phyloP scores from a whole-genome alignment of 1,139 yeast species.

The Candida sanyaensis region DNA sequence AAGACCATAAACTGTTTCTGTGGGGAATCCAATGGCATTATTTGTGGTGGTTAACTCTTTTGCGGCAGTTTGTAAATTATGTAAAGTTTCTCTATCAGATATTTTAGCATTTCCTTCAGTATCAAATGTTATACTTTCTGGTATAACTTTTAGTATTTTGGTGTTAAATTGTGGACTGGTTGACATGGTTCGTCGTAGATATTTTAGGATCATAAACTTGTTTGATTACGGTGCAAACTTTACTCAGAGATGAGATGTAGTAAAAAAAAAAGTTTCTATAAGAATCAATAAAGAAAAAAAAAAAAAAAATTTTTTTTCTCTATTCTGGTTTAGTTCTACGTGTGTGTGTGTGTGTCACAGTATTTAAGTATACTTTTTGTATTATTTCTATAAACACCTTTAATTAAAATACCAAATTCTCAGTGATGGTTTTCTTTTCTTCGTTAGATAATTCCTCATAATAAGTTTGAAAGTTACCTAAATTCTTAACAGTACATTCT shows the following conservation, averaged over 20 bases:
- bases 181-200: constrained; percentile 4
- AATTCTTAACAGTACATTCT: constrained; percentile 56
- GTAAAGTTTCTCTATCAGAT: constrained; percentile 51
- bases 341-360: background rate
- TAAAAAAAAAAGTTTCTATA: background rate
- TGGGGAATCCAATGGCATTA: constrained; percentile 86
- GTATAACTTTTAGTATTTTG: constrained; percentile 32
- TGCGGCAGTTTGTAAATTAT: constrained; percentile 60
- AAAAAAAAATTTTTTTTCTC: constrained; percentile 1
- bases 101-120: constrained; percentile 38
- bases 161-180: constrained; percentile 20
- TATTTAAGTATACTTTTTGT: background rate
- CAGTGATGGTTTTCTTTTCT: constrained; percentile 59
- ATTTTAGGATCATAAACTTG: background rate
- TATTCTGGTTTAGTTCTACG: background rate
- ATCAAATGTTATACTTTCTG: constrained; percentile 28
- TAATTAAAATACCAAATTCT: constrained; percentile 31
- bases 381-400: background rate
- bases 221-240: too few species aligned
- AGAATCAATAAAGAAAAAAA: background rate
- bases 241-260: background rate
- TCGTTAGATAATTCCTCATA: constrained; percentile 55
- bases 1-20: constrained; percentile 95
- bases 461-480: constrained; percentile 54
- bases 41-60: constrained; percentile 48